Conservation (phyloP, 345 rosid species). For the Noccaea caerulescens region DNA sequence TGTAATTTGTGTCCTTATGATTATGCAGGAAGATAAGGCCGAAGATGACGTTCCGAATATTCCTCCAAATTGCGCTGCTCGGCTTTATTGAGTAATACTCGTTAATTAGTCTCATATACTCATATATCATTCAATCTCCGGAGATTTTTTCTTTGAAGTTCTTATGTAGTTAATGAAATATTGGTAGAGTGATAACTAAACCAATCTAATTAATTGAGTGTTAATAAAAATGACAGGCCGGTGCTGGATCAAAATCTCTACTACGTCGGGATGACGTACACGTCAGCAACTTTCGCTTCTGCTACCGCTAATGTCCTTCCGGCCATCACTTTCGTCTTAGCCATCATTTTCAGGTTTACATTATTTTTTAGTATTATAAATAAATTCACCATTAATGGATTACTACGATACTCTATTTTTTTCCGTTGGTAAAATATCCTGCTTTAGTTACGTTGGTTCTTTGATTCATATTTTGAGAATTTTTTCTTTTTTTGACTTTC, state of each 20-base stretch:
- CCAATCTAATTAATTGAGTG: neutral
- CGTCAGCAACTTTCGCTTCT: constrained; percentile 88
- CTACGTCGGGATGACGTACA: constrained; percentile 85
- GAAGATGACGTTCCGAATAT: constrained; percentile 72
- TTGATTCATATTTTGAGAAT: constrained; percentile 36
- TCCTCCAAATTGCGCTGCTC: constrained; percentile 70
- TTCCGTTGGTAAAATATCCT: neutral
- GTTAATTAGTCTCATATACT: neutral
- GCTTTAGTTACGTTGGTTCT: neutral
- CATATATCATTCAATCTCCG: neutral
- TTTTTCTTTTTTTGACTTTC: constrained; percentile 1
- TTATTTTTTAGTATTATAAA: neutral
- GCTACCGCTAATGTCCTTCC: constrained; percentile 74
- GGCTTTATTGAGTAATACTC: constrained; percentile 81
- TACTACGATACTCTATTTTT: neutral
- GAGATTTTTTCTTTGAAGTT: neutral
- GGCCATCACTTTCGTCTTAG: constrained; percentile 81
- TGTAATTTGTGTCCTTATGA: constrained; percentile 9
- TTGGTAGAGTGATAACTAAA: neutral
- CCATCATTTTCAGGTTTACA: constrained; percentile 74
- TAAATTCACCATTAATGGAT: neutral
- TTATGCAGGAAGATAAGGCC: constrained; percentile 84
- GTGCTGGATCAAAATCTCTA: constrained; percentile 92
- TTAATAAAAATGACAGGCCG: constrained; percentile 60
- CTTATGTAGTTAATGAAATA: constrained; percentile 3